Evolutionary conservation across 1,284 basidiomycete genomes (phyloP), one percentile per base, ranked within the genome.

Genomic region (Megacollybia platyphylla): DNA sequence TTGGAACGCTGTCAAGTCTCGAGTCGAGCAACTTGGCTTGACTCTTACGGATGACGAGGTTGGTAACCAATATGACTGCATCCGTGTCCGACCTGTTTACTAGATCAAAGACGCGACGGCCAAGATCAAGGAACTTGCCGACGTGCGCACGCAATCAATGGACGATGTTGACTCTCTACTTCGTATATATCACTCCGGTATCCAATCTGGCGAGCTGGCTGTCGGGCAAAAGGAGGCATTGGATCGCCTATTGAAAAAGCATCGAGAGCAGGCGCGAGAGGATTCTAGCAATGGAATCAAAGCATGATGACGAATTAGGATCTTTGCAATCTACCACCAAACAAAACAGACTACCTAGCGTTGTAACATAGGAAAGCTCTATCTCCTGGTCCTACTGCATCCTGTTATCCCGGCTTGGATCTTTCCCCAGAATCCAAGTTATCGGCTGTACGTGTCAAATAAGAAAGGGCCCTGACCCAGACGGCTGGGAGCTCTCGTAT

Each of bases 101-200:
- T 49, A 84, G 76, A 72, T 96, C 73, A 96, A 98, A 82, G 93
- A 97, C 55, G 93, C 91, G 32, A 98, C 96, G 1, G 82, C 86
- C 64, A 97, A 97, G 79, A 97, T 98, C 75, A 98, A 98, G 81
- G 89, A 97, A 65, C 82, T 99, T 46, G 96, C 96, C 15, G 96
- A 98, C 57, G 90, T 98, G 43, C 84, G 90, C 51, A 97, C 93
- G 26, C 96, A 99, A 64, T 90, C 88, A 17, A 97, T 98, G 87
- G 94, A 98, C 60, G 94, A 98, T 59, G 96, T 99, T 48, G 96
- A 99, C 64, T 88, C 87, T 32, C 83, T 99, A 39, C 74, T 99
- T 36, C 88, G 96, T 59, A 76, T 97, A 36, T 97, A 94, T 64
- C 90, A 93, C 71, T 84, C 85, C 38, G 89, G 83, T 31, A 89